Evolutionary conservation across 1,284 basidiomycete genomes (phyloP).

Genomic region (Apiotrichum veenhuisii): DNA sequence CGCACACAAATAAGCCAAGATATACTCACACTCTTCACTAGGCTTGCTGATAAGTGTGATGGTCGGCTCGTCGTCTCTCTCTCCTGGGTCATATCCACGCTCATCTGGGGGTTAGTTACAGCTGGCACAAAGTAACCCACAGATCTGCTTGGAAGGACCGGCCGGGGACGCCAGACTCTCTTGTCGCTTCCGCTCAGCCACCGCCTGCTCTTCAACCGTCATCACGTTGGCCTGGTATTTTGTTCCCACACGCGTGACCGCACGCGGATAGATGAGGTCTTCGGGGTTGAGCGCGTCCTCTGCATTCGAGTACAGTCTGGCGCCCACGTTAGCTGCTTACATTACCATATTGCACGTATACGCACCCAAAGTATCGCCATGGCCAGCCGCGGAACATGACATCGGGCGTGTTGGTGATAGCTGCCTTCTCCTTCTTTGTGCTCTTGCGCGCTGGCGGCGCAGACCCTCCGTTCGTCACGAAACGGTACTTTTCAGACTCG

Average conservation of each 20-base stretch:
- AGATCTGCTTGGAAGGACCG: slow-evolving; percentile 27
- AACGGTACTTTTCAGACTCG: slow-evolving; percentile 63
- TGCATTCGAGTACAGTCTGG: slow-evolving; percentile 81
- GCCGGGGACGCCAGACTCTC: slow-evolving; percentile 20
- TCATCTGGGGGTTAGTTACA: slow-evolving; percentile 22
- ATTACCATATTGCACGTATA: no score
- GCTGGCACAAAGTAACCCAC: slow-evolving; percentile 10
- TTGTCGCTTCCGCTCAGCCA: slow-evolving; percentile 21
- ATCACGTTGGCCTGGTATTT: slow-evolving; percentile 70
- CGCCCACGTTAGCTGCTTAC: no score
- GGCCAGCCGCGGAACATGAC: slow-evolving; percentile 70
- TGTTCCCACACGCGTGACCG: slow-evolving; percentile 77
- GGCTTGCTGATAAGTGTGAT: slow-evolving; percentile 31
- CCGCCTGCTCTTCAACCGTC: slow-evolving; percentile 45
- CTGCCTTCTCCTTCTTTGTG: slow-evolving; percentile 60
- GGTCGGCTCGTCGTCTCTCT: slow-evolving; percentile 37
- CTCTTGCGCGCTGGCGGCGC: slow-evolving; percentile 57
- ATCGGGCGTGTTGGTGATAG: slow-evolving; percentile 65
- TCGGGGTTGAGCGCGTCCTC: slow-evolving; percentile 90
- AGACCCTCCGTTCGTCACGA: slow-evolving; percentile 52
- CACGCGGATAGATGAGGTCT: slow-evolving; percentile 89
- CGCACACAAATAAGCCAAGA: no score
- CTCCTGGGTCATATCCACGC: slow-evolving; percentile 36
- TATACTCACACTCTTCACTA: slow-evolving; percentile 33
- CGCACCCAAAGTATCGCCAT: slow-evolving; percentile 89